Base-by-base conservation (phyloP, 805 yeast species). In the Isabelozyma gotoi region DNA sequence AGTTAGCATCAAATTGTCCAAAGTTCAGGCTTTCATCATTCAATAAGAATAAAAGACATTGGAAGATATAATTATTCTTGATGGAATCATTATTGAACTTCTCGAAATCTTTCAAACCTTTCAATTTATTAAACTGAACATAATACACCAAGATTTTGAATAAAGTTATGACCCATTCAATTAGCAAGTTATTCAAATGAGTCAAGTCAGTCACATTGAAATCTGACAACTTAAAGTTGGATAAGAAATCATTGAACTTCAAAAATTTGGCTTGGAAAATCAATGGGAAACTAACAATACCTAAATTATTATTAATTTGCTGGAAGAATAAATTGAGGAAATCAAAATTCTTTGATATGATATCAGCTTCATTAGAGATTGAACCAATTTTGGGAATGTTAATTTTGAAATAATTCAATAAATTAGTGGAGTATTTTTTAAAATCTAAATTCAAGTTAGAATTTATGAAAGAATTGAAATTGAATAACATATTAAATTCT, bases 221-320 rank as follows among this genome's bases (percentile, higher is more conserved):
- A 16, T 50, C 40, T n/a, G 52, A 14, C 8, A 56, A 41, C 2
- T 47, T 39, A 7, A 56, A 45, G 18, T 53, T 52, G 4, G 29
- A n/a, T 24, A 24, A 24, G 29, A 24, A 24, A 24, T 24, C 29
- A 3, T 32, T 20, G 53, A 50, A 20, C 10, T 55, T 54, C n/a
- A 64, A 52, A 42, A 70, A 72, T 36, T 33, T 65, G 45, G 47
- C 60, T 46, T 51, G 62, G 53, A 77, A 69, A 7, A 79, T 53
- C 27, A 79, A 50, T 0, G 85, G 84, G 45, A 76, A 67, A 7
- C 77, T 59, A 11, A 78, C 64, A 19, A 79, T 66, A 1, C 82
- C 82, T 41, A 80, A 57, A 47, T 78, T 78, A 52, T 78, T 76
- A 53, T 77, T 77, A 36, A 79, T 52, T 15, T 36, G 29, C 11